These are phyloP conservation scores for Gossypium longicalyx DNA, from an alignment of 345 rosid genomes.

Conservation along the genomic window DNA sequence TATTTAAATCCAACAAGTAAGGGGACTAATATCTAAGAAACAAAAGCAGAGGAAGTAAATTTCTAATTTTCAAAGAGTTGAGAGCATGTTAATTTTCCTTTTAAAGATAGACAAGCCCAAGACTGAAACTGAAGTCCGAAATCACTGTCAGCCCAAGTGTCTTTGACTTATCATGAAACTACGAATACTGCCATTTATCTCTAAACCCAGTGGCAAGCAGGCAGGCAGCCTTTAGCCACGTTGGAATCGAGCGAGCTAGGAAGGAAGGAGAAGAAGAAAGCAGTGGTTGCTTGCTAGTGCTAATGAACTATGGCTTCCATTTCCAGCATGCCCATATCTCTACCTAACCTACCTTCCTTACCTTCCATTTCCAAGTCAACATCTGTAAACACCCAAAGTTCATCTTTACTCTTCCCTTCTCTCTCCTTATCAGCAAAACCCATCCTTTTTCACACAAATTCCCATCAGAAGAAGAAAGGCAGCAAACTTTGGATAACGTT, in stretches of 20 bases:
- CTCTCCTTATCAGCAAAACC: slow-evolving; percentile 25
- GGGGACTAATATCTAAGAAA: no score
- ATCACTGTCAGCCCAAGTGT: neutral
- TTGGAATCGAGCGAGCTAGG: neutral
- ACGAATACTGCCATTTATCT: slow-evolving; percentile 1
- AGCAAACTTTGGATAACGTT: slow-evolving; percentile 31
- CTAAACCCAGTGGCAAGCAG: neutral
- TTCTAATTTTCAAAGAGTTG: no score
- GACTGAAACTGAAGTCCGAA: neutral
- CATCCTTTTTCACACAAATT: slow-evolving; percentile 15
- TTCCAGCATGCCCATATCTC: slow-evolving; percentile 15
- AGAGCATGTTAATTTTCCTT: no score
- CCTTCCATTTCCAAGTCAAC: slow-evolving; percentile 31
- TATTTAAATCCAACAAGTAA: no score
- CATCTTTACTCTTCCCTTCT: slow-evolving; percentile 8
- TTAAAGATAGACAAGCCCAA: no score
- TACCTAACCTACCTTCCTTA: neutral
- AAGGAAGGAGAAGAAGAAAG: neutral
- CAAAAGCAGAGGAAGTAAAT: no score
- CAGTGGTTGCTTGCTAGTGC: neutral
- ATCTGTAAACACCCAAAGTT: slow-evolving; percentile 15
- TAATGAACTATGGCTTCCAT: slow-evolving; percentile 29
- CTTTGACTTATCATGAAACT: neutral
- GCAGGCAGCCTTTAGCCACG: slow-evolving; percentile 8
- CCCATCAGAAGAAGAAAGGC: neutral